Percentiles rank a stretch among this genome's conserved stretches.
Evolutionary conservation across 2,329 filamentous ascomycete genomes (phyloP).

Genomic region (Diaporthe amygdali): DNA sequence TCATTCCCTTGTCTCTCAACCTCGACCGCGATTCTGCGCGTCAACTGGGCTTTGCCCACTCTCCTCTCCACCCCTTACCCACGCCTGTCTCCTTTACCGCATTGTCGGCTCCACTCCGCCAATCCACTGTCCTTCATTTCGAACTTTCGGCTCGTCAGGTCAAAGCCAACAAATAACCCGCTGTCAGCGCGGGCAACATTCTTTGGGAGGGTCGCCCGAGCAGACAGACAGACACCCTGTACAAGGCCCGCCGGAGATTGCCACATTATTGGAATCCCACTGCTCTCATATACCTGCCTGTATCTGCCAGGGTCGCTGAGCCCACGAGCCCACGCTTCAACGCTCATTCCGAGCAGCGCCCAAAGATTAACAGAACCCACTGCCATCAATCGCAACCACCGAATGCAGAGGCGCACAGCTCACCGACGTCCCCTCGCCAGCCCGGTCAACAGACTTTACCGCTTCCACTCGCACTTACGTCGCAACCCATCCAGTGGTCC

Average conservation of each 20-base stretch:
- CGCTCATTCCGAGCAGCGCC: not conserved
- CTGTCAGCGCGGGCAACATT: conserved; percentile 3
- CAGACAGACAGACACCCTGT: conserved; percentile 1
- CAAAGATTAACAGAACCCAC: not conserved
- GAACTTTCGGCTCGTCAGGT: not conserved
- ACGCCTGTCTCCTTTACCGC: conserved; percentile 23
- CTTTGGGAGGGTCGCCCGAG: not conserved
- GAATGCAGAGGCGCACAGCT: not conserved
- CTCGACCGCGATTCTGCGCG: conserved; percentile 20
- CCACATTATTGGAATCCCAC: conserved; percentile 4
- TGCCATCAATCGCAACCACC: not conserved
- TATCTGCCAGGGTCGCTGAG: not conserved
- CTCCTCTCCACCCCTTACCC: conserved; percentile 20
- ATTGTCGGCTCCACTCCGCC: conserved; percentile 21
- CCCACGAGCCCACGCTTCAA: not conserved
- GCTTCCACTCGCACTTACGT: conserved; percentile 21
- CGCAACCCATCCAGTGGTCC: conserved; percentile 18
- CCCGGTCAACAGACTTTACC: conserved; percentile 9
- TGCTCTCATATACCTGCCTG: not conserved
- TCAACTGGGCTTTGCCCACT: conserved; percentile 12
- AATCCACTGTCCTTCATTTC: conserved; percentile 22
- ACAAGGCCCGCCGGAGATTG: conserved; percentile 17
- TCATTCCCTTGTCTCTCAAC: not conserved
- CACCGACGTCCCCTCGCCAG: conserved; percentile 2
- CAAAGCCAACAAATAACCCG: not conserved